Evolutionary conservation across 2,329 filamentous ascomycete genomes (phyloP), one percentile per base, ranked within the genome.

Genomic region (Arthrobotrys entomopaga): DNA sequence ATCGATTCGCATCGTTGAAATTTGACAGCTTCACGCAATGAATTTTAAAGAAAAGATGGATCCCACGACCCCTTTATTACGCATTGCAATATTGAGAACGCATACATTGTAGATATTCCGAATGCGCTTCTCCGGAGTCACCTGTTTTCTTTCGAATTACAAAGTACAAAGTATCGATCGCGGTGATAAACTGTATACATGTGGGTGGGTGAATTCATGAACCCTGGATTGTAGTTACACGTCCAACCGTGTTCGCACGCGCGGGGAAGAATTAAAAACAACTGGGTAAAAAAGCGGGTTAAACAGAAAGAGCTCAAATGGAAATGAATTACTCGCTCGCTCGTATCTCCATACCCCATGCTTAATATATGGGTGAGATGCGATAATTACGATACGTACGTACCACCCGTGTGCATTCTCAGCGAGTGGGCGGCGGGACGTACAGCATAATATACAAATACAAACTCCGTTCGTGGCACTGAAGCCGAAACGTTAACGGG

Each of bases 401-500:
- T n/a, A n/a, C n/a, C n/a, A n/a, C n/a, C 29, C 29, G 3, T 10
- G 10, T 34, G 29, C 29, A 34, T 34, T 54, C 49, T 38, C 43
- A 54, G 49, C 40, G 19, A 40, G 54, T n/a, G n/a, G n/a, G n/a
- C n/a, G 26, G 61, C 61, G 61, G 52, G 61, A 65, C 48, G 61
- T 22, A 54, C 38, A 42, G 22, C 60, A 65, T 29, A n/a, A n/a
- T n/a, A n/a, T n/a, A n/a, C n/a, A n/a, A n/a, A n/a, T n/a, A n/a
- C n/a, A 34, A 34, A 34, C 29, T 34, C 29, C 6, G 29, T 34
- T 34, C 29, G 29, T 34, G 5, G 29, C 29, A 34, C 29, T 34
- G 29, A 65, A 57, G 52, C 52, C 61, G 61, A 65, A 58, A 65
- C 61, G 15, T n/a, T n/a, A n/a, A n/a, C n/a, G n/a, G 38, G 42